Evolutionary conservation across 257 asterid genomes (phyloP), one percentile per base, ranked within the genome.

Genomic region (Anisodus tanguticus): DNA sequence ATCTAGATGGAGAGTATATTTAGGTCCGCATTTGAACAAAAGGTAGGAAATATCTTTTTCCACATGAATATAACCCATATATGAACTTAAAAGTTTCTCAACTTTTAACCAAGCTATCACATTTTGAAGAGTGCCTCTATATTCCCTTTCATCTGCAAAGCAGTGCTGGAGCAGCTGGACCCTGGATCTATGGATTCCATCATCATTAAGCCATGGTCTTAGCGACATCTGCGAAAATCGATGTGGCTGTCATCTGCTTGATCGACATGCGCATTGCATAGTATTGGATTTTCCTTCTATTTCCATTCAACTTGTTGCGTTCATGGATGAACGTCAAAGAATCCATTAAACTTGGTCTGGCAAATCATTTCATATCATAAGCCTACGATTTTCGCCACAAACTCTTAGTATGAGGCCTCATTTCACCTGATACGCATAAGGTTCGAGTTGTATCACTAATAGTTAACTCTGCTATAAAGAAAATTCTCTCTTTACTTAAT

Each of bases 321-420:
- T 22, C 82, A 66, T 88, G 83, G 15, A 88, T 82, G 84, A 85
- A 86, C 89, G n/a, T 76, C 53, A 87, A 58, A 74, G 88, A 83
- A 13, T 89, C 91, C 86, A 81, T 68, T 85, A 89, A 83, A 37
- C 91, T 89, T 15, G 83, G 77, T 69, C 89, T 87, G 0, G 83
- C 85, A 85, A 80, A 54, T 26, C 88, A 87, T 60, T 80, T 76
- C 88, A 87, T 87, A n/a, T 89, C 89, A 58, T 86, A 87, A 9
- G 91, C 89, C 71, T 87, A 89, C n/a, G 89, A 89, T 76, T 89
- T 85, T 68, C 91, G 84, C 91, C 91, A 89, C 22, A 87, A 70
- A 58, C 89, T 85, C 84, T 87, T 87, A 41, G 54, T 8, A 26
- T 87, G 91, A 6, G 86, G 88, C 12, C 66, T 70, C 55, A 11